These are phyloP conservation scores for Phascolomyces articulosus DNA, from an alignment of 371 early-diverging fungal species.

Conservation along the genomic window DNA sequence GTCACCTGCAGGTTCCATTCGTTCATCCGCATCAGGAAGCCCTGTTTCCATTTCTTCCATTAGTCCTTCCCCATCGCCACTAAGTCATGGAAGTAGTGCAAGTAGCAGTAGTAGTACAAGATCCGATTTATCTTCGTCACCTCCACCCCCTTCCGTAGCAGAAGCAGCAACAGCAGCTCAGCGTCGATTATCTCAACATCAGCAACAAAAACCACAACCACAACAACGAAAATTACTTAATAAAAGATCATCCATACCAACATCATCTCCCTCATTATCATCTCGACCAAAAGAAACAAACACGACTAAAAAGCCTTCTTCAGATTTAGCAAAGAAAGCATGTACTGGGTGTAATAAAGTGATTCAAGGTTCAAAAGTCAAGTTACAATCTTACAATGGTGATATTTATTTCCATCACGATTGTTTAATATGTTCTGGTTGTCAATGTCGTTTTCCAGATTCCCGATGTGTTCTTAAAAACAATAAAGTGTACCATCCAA, in stretches of 20 bases:
- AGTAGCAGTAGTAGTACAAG: not conserved
- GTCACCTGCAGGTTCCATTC: constrained; percentile 15
- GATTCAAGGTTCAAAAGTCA: constrained; percentile 22
- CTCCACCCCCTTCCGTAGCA: not conserved
- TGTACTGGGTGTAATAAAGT: constrained; percentile 34
- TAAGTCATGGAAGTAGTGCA: not conserved
- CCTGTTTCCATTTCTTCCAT: constrained; percentile 4
- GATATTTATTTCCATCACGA: constrained; percentile 63
- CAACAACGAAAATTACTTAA: too few species aligned
- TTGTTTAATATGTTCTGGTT: constrained; percentile 73
- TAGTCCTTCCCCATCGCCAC: constrained; percentile 14
- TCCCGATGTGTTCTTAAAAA: constrained; percentile 53
- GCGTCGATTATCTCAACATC: not conserved
- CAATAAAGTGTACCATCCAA: constrained; percentile 49
- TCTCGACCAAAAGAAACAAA: not conserved
- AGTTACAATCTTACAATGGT: constrained; percentile 25
- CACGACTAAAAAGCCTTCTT: not conserved
- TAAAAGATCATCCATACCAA: too few species aligned
- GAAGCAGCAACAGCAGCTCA: not conserved
- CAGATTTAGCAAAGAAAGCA: not conserved
- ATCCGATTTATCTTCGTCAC: not conserved
- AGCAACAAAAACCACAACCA: too few species aligned
- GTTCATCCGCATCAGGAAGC: constrained; percentile 9
- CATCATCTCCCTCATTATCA: too few species aligned
- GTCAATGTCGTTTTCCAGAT: constrained; percentile 65